Evolutionary conservation across 192 early-diverging fungal species (phyloP).

Genomic region (Cetraspora pellucida): DNA sequence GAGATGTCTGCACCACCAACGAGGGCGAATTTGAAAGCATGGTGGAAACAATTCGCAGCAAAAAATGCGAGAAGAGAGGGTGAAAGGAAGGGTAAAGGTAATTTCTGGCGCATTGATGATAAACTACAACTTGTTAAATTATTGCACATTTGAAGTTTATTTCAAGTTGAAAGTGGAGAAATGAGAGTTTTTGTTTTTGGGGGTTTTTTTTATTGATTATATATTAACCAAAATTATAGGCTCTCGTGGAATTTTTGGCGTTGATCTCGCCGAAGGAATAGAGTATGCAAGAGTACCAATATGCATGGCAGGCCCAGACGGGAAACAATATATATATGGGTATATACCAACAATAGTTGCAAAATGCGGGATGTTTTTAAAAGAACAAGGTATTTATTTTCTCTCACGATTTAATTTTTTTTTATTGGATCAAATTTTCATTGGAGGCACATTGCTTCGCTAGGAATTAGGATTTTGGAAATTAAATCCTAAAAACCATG

Average conservation of each 20-base stretch:
- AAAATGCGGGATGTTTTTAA: constrained; percentile 47
- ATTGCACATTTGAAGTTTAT: neutral
- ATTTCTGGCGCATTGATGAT: neutral
- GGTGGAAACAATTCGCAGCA: constrained; percentile 34
- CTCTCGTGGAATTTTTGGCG: constrained; percentile 36
- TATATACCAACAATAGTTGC: constrained; percentile 50
- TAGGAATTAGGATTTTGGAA: too few species aligned
- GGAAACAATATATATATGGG: constrained; percentile 37
- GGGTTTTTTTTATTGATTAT: too few species aligned
- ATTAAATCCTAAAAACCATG: too few species aligned
- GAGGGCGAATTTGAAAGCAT: constrained; percentile 15
- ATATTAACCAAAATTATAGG: constrained; percentile 21
- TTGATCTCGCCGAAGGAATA: constrained; percentile 45
- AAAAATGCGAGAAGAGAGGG: constrained; percentile 14
- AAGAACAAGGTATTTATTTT: constrained; percentile 41
- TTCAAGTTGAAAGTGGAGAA: too few species aligned
- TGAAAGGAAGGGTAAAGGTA: constrained; percentile 31
- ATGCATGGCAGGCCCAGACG: constrained; percentile 31
- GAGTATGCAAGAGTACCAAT: constrained; percentile 47
- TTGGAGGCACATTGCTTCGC: too few species aligned
- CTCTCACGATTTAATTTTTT: too few species aligned
- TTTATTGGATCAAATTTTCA: too few species aligned
- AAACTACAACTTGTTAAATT: neutral
- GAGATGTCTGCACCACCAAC: neutral
- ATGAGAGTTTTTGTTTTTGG: too few species aligned